Evolutionary conservation across 345 rosid species (phyloP), one percentile per base, ranked within the genome.

Genomic region (Laguncularia racemosa): DNA sequence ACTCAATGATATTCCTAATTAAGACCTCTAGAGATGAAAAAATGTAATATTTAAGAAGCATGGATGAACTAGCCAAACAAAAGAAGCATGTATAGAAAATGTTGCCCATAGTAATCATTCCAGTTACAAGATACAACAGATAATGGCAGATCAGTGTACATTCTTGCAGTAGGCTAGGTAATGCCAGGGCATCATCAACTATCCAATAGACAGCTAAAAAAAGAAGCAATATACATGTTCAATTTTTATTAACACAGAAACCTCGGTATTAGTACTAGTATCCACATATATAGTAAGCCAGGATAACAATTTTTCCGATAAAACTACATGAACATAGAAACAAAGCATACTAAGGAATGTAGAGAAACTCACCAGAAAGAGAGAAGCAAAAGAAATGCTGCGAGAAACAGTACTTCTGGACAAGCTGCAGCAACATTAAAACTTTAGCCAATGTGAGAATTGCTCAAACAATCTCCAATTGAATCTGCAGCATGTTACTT

Each of bases 331-430:
- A 55, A 43, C 2, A 3, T 21, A 17, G 21, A 56, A n/a, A 56
- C 46, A 56, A 13, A 43, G 43, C 48, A 44, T 44, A 44, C 38
- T 57, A 1, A 53, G 40, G 56, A 46, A 52, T 20, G 23, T 10
- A 16, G 51, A 40, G 48, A 52, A 26, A 73, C 73, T 21, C 72
- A 83, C 89, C 89, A 83, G 83, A 83, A 83, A 55, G 89, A 80
- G 16, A 76, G 62, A 66, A 80, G 85, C 47, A 80, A 74, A 56
- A 83, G 83, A 74, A 77, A 83, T 48, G 85, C 72, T 14, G 85
- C 83, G 2, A 80, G 72, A 67, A 78, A 77, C 60, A 80, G 78
- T 64, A 82, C 75, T 38, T 75, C 61, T 12, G 88, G 84, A 56
- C 61, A 77, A n/a, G 88, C 88, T 82, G 85, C 79, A 75, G 57